Evolutionary conservation across 257 asterid species (phyloP).

Genomic region (Ilex aquifolium): DNA sequence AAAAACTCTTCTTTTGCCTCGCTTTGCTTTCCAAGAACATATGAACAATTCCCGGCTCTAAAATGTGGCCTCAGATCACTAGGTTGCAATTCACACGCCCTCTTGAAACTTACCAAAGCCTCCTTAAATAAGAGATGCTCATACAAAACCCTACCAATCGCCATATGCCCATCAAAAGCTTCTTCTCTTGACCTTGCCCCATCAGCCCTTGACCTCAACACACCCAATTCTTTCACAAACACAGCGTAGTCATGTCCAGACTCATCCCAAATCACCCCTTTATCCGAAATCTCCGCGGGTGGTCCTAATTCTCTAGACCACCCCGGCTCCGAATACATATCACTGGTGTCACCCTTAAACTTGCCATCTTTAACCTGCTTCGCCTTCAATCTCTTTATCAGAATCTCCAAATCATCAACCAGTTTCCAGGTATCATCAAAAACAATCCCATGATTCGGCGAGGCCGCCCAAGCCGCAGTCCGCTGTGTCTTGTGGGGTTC

Average conservation of each 20-base stretch:
- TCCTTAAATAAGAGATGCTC: constrained; percentile 83
- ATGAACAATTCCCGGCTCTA: constrained; percentile 81
- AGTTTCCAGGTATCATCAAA: constrained; percentile 94
- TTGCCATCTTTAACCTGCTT: constrained; percentile 79
- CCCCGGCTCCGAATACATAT: constrained; percentile 78
- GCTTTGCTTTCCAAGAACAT: constrained; percentile 66
- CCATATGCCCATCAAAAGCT: constrained; percentile 99
- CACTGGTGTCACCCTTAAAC: constrained; percentile 70
- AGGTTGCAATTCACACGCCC: constrained; percentile 91
- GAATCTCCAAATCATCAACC: constrained; percentile 72
- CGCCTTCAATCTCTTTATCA: constrained; percentile 55
- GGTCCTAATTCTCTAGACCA: constrained; percentile 98
- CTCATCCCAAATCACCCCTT: constrained; percentile 80
- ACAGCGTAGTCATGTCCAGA: constrained; percentile 59
- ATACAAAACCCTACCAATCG: constrained; percentile 73
- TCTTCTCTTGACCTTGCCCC: constrained; percentile 85
- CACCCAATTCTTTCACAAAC: constrained; percentile 83
- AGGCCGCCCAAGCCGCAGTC: constrained; percentile 96
- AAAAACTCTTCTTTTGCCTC: constrained; percentile 84
- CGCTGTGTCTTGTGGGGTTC: constrained; percentile 92
- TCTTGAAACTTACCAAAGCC: constrained; percentile 84
- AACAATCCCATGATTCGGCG: constrained; percentile 92
- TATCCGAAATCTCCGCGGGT: constrained; percentile 53
- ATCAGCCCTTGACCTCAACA: constrained; percentile 83
- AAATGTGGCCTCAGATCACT: constrained; percentile 94